Base-by-base conservation (phyloP, 2,329 filamentous ascomycete species). In the Alternaria burnsii region DNA sequence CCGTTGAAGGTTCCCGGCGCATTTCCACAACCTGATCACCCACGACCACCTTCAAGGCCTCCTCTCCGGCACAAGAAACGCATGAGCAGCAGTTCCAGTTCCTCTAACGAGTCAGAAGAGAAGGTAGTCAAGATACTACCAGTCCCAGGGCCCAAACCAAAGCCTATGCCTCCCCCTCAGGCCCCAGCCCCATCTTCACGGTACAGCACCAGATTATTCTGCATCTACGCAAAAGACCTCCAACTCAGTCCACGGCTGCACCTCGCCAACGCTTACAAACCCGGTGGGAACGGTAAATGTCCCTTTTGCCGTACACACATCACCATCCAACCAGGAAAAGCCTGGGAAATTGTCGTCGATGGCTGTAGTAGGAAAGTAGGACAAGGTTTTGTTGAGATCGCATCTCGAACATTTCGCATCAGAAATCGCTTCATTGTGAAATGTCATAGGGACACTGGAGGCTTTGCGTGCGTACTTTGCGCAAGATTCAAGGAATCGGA, bases 391-490 rank as follows among this genome's bases (percentile, higher is more conserved):
- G 40, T 44, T 10, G 60, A 47, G 5, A 32, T 32, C 12, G 14
- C 26, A n/a, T 62, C 61, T 9, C 65, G 62, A 24, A 60, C 62
- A 14, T 77, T 78, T 30, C 41, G 71, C 3, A 55, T 78, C 4
- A 65, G 65, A 10, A 73, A 69, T 10, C 65, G 72, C 12, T 77
- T 78, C 43, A 59, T 76, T 12, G 65, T 76, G 18, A 78, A 78
- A 55, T 72, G 64, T 22, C 76, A 78, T 55, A 61, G 73, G 11
- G 65, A 71, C 12, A 59, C 63, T 7, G 71, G 70, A 2, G 70
- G 71, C 1, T 77, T 71, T 58, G 74, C 74, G 5, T 77, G 75
- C 40, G 64, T 71, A 11, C 56, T 77, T 18, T 77, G 75, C 41
- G 70, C 66, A 4, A 62, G 59, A 41, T 70, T 61, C 40, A 65